Base-by-base conservation (phyloP, 129 eudicot species). In the Ambrosia trifida region DNA sequence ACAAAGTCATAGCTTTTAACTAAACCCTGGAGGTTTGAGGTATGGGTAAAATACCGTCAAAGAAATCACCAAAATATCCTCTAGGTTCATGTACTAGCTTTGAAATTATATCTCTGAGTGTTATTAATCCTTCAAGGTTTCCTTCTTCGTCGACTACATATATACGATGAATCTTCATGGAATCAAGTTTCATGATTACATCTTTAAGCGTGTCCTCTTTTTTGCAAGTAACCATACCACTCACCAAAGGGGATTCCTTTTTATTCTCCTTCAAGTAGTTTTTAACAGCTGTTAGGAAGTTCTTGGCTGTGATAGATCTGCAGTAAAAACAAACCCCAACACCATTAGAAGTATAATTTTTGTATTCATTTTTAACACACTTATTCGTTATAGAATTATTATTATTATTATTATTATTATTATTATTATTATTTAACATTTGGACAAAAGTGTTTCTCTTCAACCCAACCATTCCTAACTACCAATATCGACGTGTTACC, bases 21-120 rank as follows among this genome's bases (percentile, higher is more conserved):
- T 70, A 93, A 46, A 88, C 98, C 82, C 98, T 79, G 68, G 90
- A 85, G 68, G 79, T 84, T 19, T 83, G 85, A n/a, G 98, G 98
- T 75, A 85, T 75, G 16, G 98, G 98, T 77, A 88, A 57, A 56
- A 87, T 87, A 14, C 98, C 98, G 46, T 94, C 95, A 30, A 94
- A 94, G 90, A 94, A 87, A 74, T 94, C 98, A 9, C 98, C 98
- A 75, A 89, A 87, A 72, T 94, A 94, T 11, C 96, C 96, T 10
- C 87, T 90, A 47, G 98, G 98, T 77, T 94, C 98, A 52, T 89
- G 91, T 59, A 89, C 98, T 17, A 94, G 83, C 91, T 78, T 94
- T 4, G 98, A 89, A 66, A 94, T 94, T 18, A 94, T 94, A 83
- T 94, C 96, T 78, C 96, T 89, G 14, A 89, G 98, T 2, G 96